Percentiles rank a stretch among this genome's conserved stretches.
These are phyloP conservation scores for Botrytis galanthina DNA, from an alignment of 2,329 filamentous ascomycete species.

Conservation along the genomic window DNA sequence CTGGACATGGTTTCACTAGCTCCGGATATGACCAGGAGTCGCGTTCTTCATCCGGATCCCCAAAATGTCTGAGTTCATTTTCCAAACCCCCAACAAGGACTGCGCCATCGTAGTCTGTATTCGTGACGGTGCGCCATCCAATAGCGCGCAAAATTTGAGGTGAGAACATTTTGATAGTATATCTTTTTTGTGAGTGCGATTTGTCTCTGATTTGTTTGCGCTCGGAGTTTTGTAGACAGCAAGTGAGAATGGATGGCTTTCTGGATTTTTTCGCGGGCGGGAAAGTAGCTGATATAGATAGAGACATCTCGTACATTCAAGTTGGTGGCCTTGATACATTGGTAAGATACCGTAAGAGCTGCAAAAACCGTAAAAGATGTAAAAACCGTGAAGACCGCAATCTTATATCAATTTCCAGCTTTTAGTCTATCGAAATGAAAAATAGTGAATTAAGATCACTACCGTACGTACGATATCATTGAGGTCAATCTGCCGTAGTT, in stretches of 20 bases:
- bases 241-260: background rate
- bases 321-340: background rate
- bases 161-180: background rate
- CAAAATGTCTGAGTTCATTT: constrained; percentile 10
- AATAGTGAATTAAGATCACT: background rate
- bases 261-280: background rate
- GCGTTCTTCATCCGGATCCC: constrained; percentile 7
- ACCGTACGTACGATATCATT: background rate
- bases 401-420: too few relatives aligned
- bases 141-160: constrained; percentile 1
- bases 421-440: too few relatives aligned
- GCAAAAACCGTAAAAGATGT: background rate
- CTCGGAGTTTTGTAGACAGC: background rate
- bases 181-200: background rate
- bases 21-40: background rate
- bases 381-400: background rate
- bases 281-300: background rate
- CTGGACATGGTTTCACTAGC: background rate
- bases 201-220: background rate
- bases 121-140: background rate
- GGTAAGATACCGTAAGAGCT: background rate
- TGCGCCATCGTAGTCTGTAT: constrained; percentile 13
- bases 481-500: background rate
- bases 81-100: constrained; percentile 7
- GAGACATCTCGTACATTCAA: background rate